phyloP scores from a whole-genome alignment of 2,329 filamentous ascomycete genomes.

The Diaporthe sp. region DNA sequence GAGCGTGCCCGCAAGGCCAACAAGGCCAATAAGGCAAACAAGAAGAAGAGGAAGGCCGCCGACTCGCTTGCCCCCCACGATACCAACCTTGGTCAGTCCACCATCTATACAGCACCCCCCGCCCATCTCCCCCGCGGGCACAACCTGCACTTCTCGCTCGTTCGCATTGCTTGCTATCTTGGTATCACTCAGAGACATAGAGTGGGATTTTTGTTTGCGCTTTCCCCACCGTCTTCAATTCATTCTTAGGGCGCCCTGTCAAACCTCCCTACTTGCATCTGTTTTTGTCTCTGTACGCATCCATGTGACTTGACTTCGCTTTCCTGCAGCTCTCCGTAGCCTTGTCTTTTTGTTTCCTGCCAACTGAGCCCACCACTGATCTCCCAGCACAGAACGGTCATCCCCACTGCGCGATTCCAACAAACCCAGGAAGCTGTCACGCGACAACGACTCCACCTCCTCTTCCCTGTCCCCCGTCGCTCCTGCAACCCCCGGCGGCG shows the following conservation, averaged over 20 bases:
- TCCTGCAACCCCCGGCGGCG: conserved; percentile 65
- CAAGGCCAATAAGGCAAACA: conserved; percentile 73
- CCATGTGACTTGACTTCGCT: neutral
- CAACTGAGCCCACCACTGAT: conserved; percentile 41
- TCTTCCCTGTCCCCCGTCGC: conserved; percentile 72
- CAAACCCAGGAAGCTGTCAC: conserved; percentile 66
- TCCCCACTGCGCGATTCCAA: conserved; percentile 66
- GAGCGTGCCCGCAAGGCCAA: conserved; percentile 61
- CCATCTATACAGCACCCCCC: neutral
- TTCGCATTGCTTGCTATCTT: neutral
- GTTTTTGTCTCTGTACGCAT: neutral
- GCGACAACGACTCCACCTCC: conserved; percentile 69
- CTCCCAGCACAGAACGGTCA: conserved; percentile 61
- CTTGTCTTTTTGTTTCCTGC: neutral
- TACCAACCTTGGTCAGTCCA: conserved; percentile 51
- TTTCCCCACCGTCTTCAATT: neutral
- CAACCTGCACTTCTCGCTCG: too few relatives aligned
- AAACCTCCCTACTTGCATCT: neutral
- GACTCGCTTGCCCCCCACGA: conserved; percentile 72
- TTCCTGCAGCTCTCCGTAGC: neutral
- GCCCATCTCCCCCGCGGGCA: too few relatives aligned
- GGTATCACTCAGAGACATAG: neutral
- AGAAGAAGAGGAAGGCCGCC: conserved; percentile 84
- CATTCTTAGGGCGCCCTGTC: neutral
- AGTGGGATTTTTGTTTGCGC: neutral